Evolutionary conservation across 495 filamentous ascomycete genomes (phyloP).

Genomic region (Massariosphaeria phaeospora): DNA sequence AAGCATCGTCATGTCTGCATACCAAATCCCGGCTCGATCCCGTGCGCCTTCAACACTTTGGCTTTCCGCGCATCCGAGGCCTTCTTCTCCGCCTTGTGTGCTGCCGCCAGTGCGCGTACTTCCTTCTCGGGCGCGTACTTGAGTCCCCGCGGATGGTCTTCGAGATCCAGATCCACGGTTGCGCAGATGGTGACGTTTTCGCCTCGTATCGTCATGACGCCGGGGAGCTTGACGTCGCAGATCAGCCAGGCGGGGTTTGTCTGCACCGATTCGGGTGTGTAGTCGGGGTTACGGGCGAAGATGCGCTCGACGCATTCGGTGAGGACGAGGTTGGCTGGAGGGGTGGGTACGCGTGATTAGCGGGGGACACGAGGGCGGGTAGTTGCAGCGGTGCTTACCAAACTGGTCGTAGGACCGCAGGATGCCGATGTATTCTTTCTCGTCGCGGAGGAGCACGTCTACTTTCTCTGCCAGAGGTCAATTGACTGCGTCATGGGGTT

Average conservation of each 20-base stretch:
- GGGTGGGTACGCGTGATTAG: background rate
- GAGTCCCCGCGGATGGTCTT: constrained; percentile 10
- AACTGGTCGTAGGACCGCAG: constrained; percentile 97
- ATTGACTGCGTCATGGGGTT: background rate
- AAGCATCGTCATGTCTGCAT: constrained; percentile 7
- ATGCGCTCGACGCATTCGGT: constrained; percentile 86
- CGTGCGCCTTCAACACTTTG: constrained; percentile 6
- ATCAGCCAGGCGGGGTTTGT: constrained; percentile 13
- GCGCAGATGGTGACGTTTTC: constrained; percentile 26
- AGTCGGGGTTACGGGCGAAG: constrained; percentile 67
- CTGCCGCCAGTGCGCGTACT: constrained; percentile 6
- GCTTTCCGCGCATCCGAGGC: constrained; percentile 1
- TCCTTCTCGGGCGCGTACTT: constrained; percentile 5
- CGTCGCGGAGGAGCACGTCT: constrained; percentile 81
- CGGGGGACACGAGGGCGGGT: background rate
- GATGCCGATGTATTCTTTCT: constrained; percentile 86
- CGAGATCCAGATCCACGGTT: constrained; percentile 22
- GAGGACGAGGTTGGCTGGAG: constrained; percentile 82
- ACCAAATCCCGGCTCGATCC: constrained; percentile 23
- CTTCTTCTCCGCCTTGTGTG: constrained; percentile 15
- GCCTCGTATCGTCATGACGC: constrained; percentile 21
- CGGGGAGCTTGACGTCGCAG: constrained; percentile 12
- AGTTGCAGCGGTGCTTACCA: constrained; percentile 51
- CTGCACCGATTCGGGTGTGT: constrained; percentile 59
- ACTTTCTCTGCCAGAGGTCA: constrained; percentile 68